These are phyloP conservation scores for Graphiopsis chlorocephala DNA, from an alignment of 2,329 filamentous ascomycete genomes.

Conservation along the genomic window DNA sequence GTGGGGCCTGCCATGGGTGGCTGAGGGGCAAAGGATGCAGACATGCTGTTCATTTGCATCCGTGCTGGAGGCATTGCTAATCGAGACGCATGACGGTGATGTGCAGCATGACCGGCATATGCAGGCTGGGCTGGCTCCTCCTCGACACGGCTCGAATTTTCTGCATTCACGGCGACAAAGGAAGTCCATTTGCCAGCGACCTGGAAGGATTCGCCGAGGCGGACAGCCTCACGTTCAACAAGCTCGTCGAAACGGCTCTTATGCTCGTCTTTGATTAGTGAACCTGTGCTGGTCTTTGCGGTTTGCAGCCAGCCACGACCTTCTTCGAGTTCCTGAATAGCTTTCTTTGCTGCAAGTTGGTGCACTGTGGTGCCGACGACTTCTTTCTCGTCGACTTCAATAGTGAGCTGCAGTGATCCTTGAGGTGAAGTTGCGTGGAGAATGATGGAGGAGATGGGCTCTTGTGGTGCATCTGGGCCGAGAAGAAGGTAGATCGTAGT, in stretches of 20 bases:
- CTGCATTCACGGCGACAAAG: conserved; percentile 64
- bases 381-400: conserved; percentile 56
- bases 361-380: conserved; percentile 59
- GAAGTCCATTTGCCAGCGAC: conserved; percentile 69
- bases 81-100: neutral
- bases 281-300: conserved; percentile 44
- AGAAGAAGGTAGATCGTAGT: conserved; percentile 65
- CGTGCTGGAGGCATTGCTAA: neutral
- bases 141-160: neutral
- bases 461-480: conserved; percentile 48
- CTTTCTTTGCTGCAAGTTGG: conserved; percentile 67
- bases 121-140: neutral
- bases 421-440: conserved; percentile 57
- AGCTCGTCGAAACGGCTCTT: conserved; percentile 56
- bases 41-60: neutral
- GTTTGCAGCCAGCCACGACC: conserved; percentile 63
- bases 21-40: neutral
- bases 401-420: conserved; percentile 61
- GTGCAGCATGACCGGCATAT: neutral
- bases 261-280: conserved; percentile 47
- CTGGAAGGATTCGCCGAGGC: conserved; percentile 64
- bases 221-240: conserved; percentile 63
- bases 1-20: neutral
- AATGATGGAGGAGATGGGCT: conserved; percentile 54
- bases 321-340: conserved; percentile 67